These are phyloP conservation scores for Ganoderma sinense DNA, from an alignment of 1,284 basidiomycete species.

Conservation along the genomic window DNA sequence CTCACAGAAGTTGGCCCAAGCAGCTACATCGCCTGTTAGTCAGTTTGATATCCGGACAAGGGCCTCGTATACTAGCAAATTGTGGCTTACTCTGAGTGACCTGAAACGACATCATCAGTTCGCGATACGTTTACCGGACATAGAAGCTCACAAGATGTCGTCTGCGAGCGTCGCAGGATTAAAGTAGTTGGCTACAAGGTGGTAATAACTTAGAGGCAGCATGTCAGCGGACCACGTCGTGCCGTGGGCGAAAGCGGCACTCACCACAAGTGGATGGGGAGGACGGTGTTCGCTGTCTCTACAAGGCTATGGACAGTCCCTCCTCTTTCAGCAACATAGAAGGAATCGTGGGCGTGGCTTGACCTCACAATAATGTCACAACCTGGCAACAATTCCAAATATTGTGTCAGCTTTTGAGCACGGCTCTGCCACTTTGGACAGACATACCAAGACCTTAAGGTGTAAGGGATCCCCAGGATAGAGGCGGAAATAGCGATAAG, in stretches of 20 bases:
- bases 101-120: not conserved
- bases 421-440: not conserved
- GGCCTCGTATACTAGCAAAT: not conserved
- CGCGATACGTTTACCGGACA: not conserved
- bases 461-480: slow-evolving; percentile 9
- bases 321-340: not conserved
- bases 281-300: not conserved
- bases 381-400: not conserved
- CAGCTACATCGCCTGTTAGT: not conserved
- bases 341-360: not conserved
- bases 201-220: not conserved
- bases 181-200: not conserved
- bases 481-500: slow-evolving; percentile 16
- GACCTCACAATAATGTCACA: not conserved
- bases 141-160: not conserved
- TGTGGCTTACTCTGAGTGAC: not conserved
- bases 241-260: not conserved
- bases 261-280: not conserved
- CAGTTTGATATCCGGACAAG: not conserved
- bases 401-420: not conserved
- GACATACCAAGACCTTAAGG: not conserved
- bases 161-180: not conserved
- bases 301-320: not conserved
- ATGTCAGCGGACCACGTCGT: not conserved
- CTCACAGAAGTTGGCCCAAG: not conserved